Percentiles rank a stretch among this genome's conserved stretches.
phyloP scores from a whole-genome alignment of 257 asterid genomes.

The Solanum lycopersicoides region DNA sequence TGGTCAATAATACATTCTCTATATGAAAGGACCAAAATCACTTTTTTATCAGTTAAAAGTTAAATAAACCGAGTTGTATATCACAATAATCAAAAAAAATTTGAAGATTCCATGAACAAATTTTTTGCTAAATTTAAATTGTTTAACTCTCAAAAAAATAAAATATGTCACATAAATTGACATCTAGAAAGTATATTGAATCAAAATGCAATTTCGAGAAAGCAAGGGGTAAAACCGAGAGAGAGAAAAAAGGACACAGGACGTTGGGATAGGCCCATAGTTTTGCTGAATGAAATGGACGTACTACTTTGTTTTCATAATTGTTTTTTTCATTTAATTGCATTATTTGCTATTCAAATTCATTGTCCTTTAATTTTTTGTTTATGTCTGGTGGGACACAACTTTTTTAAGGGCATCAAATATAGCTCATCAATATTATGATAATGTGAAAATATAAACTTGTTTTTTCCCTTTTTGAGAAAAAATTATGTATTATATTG shows the following conservation, averaged over 20 bases:
- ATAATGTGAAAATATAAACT: not conserved
- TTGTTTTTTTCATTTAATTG: not conserved
- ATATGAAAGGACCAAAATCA: not conserved
- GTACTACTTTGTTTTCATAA: not conserved
- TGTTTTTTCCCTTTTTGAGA: accelerated
- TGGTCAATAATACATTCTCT: not conserved
- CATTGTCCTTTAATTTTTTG: too few relatives aligned
- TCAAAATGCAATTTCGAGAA: not conserved
- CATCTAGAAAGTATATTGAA: not conserved
- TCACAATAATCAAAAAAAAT: not conserved
- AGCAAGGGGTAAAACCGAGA: not conserved
- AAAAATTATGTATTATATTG: too few relatives aligned
- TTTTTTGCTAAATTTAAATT: too few relatives aligned
- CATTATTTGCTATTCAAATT: not conserved
- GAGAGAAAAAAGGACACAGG: not conserved
- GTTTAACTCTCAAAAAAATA: too few relatives aligned
- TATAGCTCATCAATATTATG: not conserved
- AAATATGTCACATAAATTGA: too few relatives aligned
- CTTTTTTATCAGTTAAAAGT: not conserved
- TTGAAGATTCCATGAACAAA: too few relatives aligned
- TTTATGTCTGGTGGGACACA: not conserved
- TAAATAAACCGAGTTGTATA: not conserved
- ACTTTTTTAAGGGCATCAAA: not conserved
- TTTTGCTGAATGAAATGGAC: not conserved
- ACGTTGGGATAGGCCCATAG: not conserved